Conservation (phyloP, 2,329 filamentous ascomycete genomes). For the Chrysosporium queenslandicum region DNA sequence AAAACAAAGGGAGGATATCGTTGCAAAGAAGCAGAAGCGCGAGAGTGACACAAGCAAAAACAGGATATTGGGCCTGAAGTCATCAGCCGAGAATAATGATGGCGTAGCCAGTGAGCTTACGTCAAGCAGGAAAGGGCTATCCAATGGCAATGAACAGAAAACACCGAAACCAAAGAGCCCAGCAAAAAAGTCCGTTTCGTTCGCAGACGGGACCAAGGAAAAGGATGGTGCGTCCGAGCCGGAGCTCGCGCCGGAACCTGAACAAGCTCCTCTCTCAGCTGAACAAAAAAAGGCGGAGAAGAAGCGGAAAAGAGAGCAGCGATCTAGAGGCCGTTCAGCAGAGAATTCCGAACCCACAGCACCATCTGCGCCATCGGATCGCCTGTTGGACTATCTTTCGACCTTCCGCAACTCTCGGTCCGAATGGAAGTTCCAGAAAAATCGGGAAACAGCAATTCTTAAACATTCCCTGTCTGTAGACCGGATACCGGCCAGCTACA, state of each 20-base stretch:
- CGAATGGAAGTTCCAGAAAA: constrained; percentile 94
- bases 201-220: constrained; percentile 53
- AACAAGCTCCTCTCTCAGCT: constrained; percentile 19
- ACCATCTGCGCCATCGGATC: constrained; percentile 20
- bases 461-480: constrained; percentile 68
- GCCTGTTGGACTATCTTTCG: constrained; percentile 65
- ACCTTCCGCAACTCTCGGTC: constrained; percentile 61
- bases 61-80: background rate
- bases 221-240: constrained; percentile 38
- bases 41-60: background rate
- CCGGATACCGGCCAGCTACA: constrained; percentile 59
- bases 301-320: constrained; percentile 14
- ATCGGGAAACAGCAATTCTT: constrained; percentile 72
- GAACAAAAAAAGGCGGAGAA: constrained; percentile 18
- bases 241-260: constrained; percentile 11
- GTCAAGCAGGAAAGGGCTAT: constrained; percentile 11
- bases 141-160: constrained; percentile 17
- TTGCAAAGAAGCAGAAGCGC: constrained; percentile 19
- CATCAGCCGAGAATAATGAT: background rate
- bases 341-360: background rate
- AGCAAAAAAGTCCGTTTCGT: constrained; percentile 51
- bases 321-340: constrained; percentile 5
- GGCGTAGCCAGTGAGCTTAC: background rate
- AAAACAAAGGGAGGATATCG: constrained; percentile 17
- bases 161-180: constrained; percentile 14